Conservation (phyloP, 108 stramenopile genomes). For the Skeletonema potamos region DNA sequence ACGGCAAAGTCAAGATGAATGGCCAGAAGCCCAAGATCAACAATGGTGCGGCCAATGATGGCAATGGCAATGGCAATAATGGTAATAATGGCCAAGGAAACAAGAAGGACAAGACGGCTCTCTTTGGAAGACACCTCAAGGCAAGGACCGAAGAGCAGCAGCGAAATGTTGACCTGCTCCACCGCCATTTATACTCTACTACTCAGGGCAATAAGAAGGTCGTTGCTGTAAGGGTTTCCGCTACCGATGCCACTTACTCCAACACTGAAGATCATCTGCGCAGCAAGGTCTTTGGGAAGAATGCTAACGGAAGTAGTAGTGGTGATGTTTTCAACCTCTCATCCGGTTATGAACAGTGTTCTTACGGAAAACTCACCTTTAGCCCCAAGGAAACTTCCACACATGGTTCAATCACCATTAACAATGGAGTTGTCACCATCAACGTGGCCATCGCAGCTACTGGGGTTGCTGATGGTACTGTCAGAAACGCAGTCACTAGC, state of each 20-base stretch:
- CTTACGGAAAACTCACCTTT: conserved; percentile 26
- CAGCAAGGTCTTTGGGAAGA: conserved; percentile 27
- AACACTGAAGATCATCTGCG: not conserved
- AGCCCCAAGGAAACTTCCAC: not conserved
- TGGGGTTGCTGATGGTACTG: not conserved
- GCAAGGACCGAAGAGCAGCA: not conserved
- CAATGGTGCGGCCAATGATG: not conserved
- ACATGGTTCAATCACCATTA: not conserved
- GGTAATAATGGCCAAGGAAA: no score
- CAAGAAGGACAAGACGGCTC: not conserved
- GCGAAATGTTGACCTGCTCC: not conserved
- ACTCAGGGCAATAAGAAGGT: conserved; percentile 11
- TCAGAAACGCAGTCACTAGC: conserved; percentile 5
- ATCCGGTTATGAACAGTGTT: conserved; percentile 29
- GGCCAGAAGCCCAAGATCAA: not conserved
- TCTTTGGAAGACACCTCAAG: not conserved
- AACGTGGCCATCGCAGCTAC: not conserved
- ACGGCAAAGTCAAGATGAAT: not conserved
- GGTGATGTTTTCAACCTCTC: conserved; percentile 19
- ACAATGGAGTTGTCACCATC: conserved; percentile 8
- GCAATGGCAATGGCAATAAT: not conserved
- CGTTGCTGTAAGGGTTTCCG: conserved; percentile 29
- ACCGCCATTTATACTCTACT: not conserved
- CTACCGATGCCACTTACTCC: conserved; percentile 9
- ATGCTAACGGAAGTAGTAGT: not conserved